These are phyloP conservation scores for Quillaja saponaria DNA, from an alignment of 306 rosid species.

Conservation along the genomic window DNA sequence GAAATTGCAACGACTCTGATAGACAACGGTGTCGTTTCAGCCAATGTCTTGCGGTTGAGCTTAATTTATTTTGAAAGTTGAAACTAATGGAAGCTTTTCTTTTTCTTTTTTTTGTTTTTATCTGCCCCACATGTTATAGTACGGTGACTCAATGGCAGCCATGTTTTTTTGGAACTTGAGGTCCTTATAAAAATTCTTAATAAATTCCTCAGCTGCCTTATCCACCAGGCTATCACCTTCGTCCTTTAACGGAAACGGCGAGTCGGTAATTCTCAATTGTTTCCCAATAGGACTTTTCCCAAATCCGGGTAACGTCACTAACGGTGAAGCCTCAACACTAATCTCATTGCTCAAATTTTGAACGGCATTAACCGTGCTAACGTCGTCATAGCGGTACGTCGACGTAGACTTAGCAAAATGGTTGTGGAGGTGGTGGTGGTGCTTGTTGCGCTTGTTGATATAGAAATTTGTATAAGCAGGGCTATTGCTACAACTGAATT, in stretches of 20 bases:
- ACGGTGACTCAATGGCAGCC: conserved; percentile 59
- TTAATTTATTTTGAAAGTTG: too few species aligned
- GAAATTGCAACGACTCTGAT: not conserved
- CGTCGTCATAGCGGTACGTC: conserved; percentile 47
- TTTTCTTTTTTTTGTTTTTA: too few species aligned
- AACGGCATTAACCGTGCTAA: conserved; percentile 42
- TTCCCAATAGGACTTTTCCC: conserved; percentile 70
- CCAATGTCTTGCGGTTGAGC: too few species aligned
- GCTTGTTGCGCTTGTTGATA: conserved; percentile 37
- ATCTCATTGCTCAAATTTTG: conserved; percentile 46
- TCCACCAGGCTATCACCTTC: conserved; percentile 71
- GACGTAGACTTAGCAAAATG: conserved; percentile 32
- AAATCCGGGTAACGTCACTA: conserved; percentile 64
- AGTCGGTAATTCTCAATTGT: conserved; percentile 78
- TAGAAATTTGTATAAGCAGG: conserved; percentile 51
- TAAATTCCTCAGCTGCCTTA: conserved; percentile 75
- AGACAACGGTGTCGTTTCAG: too few species aligned
- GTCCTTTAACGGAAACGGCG: conserved; percentile 78
- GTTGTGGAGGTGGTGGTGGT: conserved; percentile 21
- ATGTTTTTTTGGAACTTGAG: conserved; percentile 51
- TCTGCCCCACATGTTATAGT: conserved; percentile 33
- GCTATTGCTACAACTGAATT: conserved; percentile 92
- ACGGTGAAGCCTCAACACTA: conserved; percentile 61
- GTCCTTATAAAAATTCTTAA: conserved; percentile 65
- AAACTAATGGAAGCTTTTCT: not conserved